These are phyloP conservation scores for Pythium periplocum DNA, from an alignment of 352 stramenopile species.

Conservation along the genomic window DNA sequence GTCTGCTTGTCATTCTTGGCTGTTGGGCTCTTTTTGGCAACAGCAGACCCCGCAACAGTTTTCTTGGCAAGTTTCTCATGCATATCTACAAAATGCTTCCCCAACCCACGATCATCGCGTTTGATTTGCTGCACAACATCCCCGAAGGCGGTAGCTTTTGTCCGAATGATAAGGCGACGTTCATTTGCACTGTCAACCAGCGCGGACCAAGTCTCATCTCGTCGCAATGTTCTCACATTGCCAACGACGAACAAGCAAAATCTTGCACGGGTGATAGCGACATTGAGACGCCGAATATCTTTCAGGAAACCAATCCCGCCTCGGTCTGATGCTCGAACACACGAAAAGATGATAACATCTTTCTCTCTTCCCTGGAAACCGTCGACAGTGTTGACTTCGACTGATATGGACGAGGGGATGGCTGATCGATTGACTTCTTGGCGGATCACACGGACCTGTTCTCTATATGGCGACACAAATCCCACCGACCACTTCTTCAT, in stretches of 20 bases:
- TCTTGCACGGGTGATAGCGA: slow-evolving; percentile 85
- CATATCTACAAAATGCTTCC: slow-evolving; percentile 62
- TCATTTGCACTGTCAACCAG: slow-evolving; percentile 69
- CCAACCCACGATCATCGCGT: slow-evolving; percentile 18
- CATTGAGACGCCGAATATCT: slow-evolving; percentile 87
- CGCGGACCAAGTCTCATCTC: slow-evolving; percentile 75
- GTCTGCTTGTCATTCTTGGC: too few relatives aligned
- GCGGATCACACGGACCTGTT: slow-evolving; percentile 88
- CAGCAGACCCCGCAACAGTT: slow-evolving; percentile 1
- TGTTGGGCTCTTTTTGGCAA: not conserved
- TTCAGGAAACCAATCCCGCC: slow-evolving; percentile 88
- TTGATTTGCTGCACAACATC: slow-evolving; percentile 3
- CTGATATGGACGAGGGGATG: slow-evolving; percentile 45
- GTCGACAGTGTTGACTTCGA: slow-evolving; percentile 97
- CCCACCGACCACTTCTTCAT: slow-evolving; percentile 85
- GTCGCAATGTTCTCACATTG: slow-evolving; percentile 62
- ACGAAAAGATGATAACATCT: slow-evolving; percentile 98
- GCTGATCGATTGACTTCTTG: slow-evolving; percentile 50
- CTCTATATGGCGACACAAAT: slow-evolving; percentile 98
- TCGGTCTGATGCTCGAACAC: slow-evolving; percentile 81
- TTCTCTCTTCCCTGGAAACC: slow-evolving; percentile 98
- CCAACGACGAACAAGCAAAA: slow-evolving; percentile 88
- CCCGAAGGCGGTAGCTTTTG: slow-evolving; percentile 7
- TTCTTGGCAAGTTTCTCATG: slow-evolving; percentile 59
- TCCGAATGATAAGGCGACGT: slow-evolving; percentile 57